Evolutionary conservation across 129 eudicot species (phyloP).

Genomic region (Ambrosia artemisiifolia): DNA sequence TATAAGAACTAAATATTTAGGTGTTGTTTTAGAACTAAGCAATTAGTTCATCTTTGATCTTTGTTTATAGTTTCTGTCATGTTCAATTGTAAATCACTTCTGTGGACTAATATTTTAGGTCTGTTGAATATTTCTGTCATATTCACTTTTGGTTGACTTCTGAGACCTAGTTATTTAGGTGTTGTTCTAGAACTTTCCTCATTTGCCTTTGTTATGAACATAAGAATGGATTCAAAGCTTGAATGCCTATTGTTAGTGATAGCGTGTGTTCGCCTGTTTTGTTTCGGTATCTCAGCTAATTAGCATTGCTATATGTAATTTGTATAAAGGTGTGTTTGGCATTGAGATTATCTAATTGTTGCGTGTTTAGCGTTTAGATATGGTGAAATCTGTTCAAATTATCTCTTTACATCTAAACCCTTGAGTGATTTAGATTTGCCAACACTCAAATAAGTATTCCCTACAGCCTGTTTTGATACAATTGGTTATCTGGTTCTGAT

Average conservation of each 20-base stretch:
- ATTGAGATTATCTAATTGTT: neutral
- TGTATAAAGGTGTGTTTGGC: neutral
- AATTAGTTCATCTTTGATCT: neutral
- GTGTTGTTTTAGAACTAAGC: no score
- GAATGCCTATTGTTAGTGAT: neutral
- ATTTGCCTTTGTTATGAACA: neutral
- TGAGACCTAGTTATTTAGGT: neutral
- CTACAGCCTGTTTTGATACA: neutral
- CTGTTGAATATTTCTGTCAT: neutral
- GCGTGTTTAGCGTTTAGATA: no score
- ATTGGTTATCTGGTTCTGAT: neutral
- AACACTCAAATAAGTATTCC: neutral
- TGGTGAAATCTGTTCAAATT: neutral
- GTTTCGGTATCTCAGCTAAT: slow-evolving; percentile 1
- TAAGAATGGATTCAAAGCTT: neutral
- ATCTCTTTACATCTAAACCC: neutral
- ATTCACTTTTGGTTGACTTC: neutral
- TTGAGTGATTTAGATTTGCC: neutral
- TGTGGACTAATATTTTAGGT: neutral
- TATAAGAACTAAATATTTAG: no score
- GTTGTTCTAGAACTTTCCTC: neutral
- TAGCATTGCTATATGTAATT: slow-evolving; percentile 9
- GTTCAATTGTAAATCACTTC: neutral
- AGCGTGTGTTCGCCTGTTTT: neutral
- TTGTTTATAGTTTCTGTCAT: neutral